phyloP scores from a whole-genome alignment of 2,329 filamentous ascomycete genomes.

The Sclerotinia borealis region DNA sequence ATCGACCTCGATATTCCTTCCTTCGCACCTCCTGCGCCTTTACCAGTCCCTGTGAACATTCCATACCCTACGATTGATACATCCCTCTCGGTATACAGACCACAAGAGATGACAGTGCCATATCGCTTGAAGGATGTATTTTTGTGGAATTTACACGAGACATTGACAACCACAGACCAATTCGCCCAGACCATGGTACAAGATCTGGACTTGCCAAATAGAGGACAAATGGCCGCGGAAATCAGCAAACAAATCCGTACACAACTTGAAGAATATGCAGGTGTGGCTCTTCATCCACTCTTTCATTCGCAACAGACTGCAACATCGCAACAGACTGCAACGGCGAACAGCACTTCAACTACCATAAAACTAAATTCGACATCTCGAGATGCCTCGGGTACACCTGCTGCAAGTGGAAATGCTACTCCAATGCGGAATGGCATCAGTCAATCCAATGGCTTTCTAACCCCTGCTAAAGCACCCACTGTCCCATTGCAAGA shows the following conservation, averaged over 20 bases:
- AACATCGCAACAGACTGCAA: slow-evolving; percentile 37
- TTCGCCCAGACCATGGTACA: slow-evolving; percentile 89
- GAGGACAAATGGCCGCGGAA: slow-evolving; percentile 61
- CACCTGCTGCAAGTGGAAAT: slow-evolving; percentile 43
- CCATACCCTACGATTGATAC: slow-evolving; percentile 58
- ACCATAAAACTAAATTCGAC: slow-evolving; percentile 26
- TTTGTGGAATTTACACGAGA: slow-evolving; percentile 95
- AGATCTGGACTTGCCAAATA: slow-evolving; percentile 83
- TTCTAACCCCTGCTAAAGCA: slow-evolving; percentile 43
- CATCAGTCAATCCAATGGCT: slow-evolving; percentile 35
- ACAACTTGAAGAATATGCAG: slow-evolving; percentile 92
- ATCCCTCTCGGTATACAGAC: slow-evolving; percentile 69
- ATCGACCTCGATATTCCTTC: slow-evolving; percentile 90
- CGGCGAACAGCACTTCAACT: slow-evolving; percentile 32
- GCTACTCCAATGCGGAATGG: slow-evolving; percentile 53
- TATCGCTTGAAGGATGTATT: slow-evolving; percentile 94
- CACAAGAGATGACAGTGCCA: slow-evolving; percentile 71
- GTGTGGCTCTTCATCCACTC: slow-evolving; percentile 85
- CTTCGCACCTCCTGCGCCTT: slow-evolving; percentile 60
- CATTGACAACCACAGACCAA: slow-evolving; percentile 86
- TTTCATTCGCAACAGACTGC: slow-evolving; percentile 58
- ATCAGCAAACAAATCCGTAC: slow-evolving; percentile 93
- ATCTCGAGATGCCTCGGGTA: slow-evolving; percentile 37
- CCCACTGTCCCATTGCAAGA: slow-evolving; percentile 38
- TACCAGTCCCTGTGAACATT: slow-evolving; percentile 56